Percentiles rank a stretch among this genome's conserved stretches.
Conservation (phyloP, 495 filamentous ascomycete genomes). For the Glarea lozoyensis region DNA sequence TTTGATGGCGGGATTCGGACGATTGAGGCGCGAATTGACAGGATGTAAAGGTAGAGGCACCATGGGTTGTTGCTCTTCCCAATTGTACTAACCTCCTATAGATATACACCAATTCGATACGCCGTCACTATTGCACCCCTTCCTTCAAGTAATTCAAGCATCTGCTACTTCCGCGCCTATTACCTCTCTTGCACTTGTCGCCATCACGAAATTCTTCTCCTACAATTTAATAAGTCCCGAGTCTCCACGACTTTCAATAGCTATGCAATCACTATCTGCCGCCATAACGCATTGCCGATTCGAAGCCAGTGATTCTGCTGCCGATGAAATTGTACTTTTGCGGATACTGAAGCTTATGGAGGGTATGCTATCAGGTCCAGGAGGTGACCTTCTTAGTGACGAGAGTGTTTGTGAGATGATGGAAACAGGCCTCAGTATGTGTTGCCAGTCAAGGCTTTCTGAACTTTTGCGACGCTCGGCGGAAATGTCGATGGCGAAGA, state of each 20-base stretch:
- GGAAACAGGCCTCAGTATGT: slow-evolving; percentile 96
- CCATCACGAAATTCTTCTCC: slow-evolving; percentile 95
- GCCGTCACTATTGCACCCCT: slow-evolving; percentile 83
- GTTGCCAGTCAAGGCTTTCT: slow-evolving; percentile 84
- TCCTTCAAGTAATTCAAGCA: slow-evolving; percentile 93
- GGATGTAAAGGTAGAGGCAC: slow-evolving; percentile 62
- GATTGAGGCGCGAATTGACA: slow-evolving; percentile 79
- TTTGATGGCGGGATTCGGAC: slow-evolving; percentile 89
- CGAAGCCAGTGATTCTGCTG: slow-evolving; percentile 87
- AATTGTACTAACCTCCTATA: slow-evolving; percentile 21
- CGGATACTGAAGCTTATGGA: slow-evolving; percentile 97
- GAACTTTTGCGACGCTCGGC: slow-evolving; percentile 85
- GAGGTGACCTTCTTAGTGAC: slow-evolving; percentile 84
- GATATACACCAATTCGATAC: slow-evolving; percentile 88
- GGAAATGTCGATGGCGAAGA: slow-evolving; percentile 94
- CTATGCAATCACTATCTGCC: slow-evolving; percentile 89
- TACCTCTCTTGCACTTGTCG: slow-evolving; percentile 85
- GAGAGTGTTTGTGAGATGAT: slow-evolving; percentile 99
- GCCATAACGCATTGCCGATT: slow-evolving; percentile 98
- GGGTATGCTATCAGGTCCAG: slow-evolving; percentile 86
- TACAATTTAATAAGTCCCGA: slow-evolving; percentile 81
- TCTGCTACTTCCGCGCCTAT: slow-evolving; percentile 94
- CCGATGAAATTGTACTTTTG: slow-evolving; percentile 89
- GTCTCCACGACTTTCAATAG: slow-evolving; percentile 77
- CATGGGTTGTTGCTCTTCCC: neutral